These are phyloP conservation scores for Aspergillus ruber DNA, from an alignment of 2,329 filamentous ascomycete species.

Conservation along the genomic window DNA sequence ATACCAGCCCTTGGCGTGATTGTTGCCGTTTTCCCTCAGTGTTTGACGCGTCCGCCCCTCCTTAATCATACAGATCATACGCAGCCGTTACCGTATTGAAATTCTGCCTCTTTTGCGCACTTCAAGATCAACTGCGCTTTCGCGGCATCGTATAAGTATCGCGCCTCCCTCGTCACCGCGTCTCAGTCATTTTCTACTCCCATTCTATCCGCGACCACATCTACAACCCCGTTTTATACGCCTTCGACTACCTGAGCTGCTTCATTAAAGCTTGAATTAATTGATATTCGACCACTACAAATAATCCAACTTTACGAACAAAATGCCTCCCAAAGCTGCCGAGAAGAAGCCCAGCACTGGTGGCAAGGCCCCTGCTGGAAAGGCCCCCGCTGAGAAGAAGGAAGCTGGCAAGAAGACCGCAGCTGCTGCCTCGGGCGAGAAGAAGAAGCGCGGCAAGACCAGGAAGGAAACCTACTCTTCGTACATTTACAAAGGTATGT, in stretches of 20 bases:
- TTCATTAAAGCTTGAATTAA: conserved; percentile 3
- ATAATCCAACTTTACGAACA: conserved; percentile 26
- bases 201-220: conserved; percentile 23
- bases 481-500: conserved; percentile 99
- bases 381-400: conserved; percentile 94
- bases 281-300: background rate
- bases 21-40: conserved; percentile 3
- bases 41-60: conserved; percentile 16
- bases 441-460: conserved; percentile 99
- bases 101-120: conserved; percentile 38
- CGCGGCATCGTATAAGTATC: conserved; percentile 41
- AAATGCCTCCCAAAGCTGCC: conserved; percentile 97
- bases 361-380: conserved; percentile 81
- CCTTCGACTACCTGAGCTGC: conserved; percentile 28
- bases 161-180: conserved; percentile 36
- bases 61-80: conserved; percentile 45
- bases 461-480: conserved; percentile 99
- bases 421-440: conserved; percentile 80
- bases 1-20: conserved; percentile 18
- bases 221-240: conserved; percentile 11
- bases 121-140: conserved; percentile 40
- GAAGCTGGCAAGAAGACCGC: conserved; percentile 98
- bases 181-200: conserved; percentile 27
- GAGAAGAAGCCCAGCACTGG: conserved; percentile 95
- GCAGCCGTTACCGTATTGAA: conserved; percentile 36